Evolutionary conservation across 169 alveolate genomes (phyloP).

Genomic region (Theileria orientalis): DNA sequence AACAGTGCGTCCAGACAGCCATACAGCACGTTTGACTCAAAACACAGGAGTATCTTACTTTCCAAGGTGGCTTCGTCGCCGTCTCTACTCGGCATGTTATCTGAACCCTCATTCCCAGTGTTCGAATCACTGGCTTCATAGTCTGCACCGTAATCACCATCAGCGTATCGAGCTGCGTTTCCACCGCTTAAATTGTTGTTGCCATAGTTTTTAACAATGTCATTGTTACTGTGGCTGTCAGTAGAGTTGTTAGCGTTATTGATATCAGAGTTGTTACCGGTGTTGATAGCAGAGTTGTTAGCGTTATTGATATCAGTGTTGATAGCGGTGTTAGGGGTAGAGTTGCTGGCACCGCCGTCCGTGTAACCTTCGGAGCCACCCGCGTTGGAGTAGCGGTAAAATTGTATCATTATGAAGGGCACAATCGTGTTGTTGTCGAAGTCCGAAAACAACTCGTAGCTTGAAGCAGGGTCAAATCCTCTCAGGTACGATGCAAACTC

Average conservation of each 20-base stretch:
- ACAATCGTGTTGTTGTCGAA: conserved; percentile 44
- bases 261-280: too few species aligned
- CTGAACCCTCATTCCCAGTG: not conserved
- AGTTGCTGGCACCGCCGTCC: not conserved
- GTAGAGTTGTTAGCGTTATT: too few species aligned
- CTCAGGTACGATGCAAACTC: conserved; percentile 24
- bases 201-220: not conserved
- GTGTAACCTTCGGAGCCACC: not conserved
- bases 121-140: not conserved
- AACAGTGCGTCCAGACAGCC: conserved; percentile 60
- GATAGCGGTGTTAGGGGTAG: not conserved
- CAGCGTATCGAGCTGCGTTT: too few species aligned
- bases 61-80: not conserved
- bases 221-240: not conserved
- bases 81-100: not conserved
- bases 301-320: not conserved
- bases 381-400: not conserved
- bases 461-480: conserved; percentile 10
- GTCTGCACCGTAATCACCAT: not conserved
- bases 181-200: too few species aligned
- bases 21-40: conserved; percentile 11
- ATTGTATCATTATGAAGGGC: conserved; percentile 35
- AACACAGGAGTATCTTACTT: conserved; percentile 19
- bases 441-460: conserved; percentile 54
- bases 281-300: too few species aligned